phyloP scores from a whole-genome alignment of 2,329 filamentous ascomycete genomes.

The Talaromyces sp. region DNA sequence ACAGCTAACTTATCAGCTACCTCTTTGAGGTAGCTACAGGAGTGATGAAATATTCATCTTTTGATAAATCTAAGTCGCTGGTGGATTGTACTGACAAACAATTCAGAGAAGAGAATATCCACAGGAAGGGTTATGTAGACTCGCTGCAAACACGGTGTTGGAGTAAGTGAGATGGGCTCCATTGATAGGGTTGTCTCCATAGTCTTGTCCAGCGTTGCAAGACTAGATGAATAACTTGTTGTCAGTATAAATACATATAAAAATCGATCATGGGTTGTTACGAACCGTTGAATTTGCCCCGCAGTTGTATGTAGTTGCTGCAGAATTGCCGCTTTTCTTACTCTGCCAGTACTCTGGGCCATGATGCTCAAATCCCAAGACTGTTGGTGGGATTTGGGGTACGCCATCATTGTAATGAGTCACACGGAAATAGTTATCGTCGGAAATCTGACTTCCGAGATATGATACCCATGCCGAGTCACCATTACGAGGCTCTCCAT shows the following conservation, averaged over 20 bases:
- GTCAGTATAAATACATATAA: not conserved
- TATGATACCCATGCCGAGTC: not conserved
- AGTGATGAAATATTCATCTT: not conserved
- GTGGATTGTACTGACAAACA: not conserved
- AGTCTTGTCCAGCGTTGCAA: not conserved
- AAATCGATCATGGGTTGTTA: not conserved
- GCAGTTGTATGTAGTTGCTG: not conserved
- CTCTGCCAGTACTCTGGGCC: not conserved
- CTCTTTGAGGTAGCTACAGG: not conserved
- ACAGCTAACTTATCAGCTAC: not conserved
- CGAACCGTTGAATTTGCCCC: not conserved
- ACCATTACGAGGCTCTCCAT: not conserved
- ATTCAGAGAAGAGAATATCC: not conserved
- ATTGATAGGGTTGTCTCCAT: not conserved
- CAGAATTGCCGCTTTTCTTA: not conserved
- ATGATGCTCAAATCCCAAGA: not conserved
- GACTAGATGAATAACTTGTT: not conserved
- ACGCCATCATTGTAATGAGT: not conserved
- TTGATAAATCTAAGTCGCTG: not conserved
- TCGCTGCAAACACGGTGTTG: not conserved
- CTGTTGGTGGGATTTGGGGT: not conserved
- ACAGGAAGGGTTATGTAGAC: not conserved
- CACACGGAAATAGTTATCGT: not conserved
- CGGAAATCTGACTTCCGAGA: not conserved
- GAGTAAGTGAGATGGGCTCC: not conserved